A percentile compares a stretch with the other conserved stretches of the same genome.
phyloP scores from a whole-genome alignment of 345 rosid species.

The Turritis glabra region DNA sequence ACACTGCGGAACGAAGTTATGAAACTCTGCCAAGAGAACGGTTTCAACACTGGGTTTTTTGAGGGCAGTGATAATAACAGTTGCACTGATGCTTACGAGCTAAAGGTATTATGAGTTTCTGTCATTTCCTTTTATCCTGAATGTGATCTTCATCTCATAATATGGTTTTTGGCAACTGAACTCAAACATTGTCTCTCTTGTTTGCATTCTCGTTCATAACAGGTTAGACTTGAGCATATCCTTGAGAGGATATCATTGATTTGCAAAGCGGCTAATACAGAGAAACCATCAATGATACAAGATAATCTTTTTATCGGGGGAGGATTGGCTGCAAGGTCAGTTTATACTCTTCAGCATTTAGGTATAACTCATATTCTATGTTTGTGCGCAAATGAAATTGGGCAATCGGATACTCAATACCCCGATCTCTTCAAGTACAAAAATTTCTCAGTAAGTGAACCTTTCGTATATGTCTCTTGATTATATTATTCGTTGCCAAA shows the following conservation, averaged over 20 bases:
- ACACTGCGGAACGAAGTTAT: constrained; percentile 80
- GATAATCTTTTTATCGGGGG: constrained; percentile 80
- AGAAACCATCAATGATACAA: constrained; percentile 87
- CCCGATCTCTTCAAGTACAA: constrained; percentile 75
- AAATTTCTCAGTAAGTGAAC: constrained; percentile 78
- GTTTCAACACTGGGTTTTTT: constrained; percentile 89
- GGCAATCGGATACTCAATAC: constrained; percentile 91
- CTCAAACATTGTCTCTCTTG: constrained; percentile 1
- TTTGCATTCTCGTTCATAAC: constrained; percentile 29
- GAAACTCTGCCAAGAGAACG: constrained; percentile 92
- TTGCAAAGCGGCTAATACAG: constrained; percentile 92
- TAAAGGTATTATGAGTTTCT: constrained; percentile 58
- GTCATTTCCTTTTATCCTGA: neutral
- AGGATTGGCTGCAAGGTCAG: constrained; percentile 88
- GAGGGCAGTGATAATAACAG: constrained; percentile 84
- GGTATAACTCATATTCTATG: constrained; percentile 85
- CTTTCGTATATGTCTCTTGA: constrained; percentile 3
- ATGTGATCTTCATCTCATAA: constrained; percentile 5
- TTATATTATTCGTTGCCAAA: neutral
- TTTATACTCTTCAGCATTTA: constrained; percentile 75
- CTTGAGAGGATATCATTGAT: constrained; percentile 95
- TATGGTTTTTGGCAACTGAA: neutral
- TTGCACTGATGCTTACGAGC: constrained; percentile 90
- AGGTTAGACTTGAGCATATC: constrained; percentile 98
- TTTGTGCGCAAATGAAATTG: constrained; percentile 94